Evolutionary conservation across 768 basidiomycete genomes (phyloP), one percentile per base, ranked within the genome.

Genomic region (Chalciporus sphaerocephalus): DNA sequence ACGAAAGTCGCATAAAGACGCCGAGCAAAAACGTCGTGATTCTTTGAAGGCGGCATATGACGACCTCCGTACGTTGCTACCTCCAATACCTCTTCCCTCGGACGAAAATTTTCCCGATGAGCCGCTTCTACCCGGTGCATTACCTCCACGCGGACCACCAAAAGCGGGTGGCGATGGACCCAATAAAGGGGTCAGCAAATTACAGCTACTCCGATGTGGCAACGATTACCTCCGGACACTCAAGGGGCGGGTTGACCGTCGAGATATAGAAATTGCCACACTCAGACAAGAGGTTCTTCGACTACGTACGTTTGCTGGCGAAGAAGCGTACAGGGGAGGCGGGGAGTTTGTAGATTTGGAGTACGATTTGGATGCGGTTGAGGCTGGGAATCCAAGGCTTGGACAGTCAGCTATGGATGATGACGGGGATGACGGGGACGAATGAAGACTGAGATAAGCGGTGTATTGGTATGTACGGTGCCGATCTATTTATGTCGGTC

Each of bases 1-100:
- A 48, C 91, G 90, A 64, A 85, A 84, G 22, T 89, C 89, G 6
- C 90, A 99, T 68, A 98, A 97, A 68, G 89, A 85, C 11, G 96
- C 96, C 5, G 96, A 99, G 67, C 96, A 99, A 65, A 93, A 94
- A 62, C 86, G 96, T 36, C 83, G 96, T 8, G 95, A 99, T 67
- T 93, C 91, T 35, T 80, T 98, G 48, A 99, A 98, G 70, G 84
- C 87, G 13, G 92, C 93, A 4, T 98, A 87, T 57, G 89, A 92
- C 55, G 88, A 91, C 43, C 74, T 92, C 10, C 85, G 90, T 13
- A 64, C 72, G 15, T 73, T 98, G 13, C 76, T 99, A 1, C 96
- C 96, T 1, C 89, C 91, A 6, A 89, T 96, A 55, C 86, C 91
- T 9, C 73, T 91, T 1, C 84, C 90, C 2, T 80, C 82, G 0